Evolutionary conservation across 140 eudicot species (phyloP), one percentile per base, ranked within the genome.

Genomic region (Ambrosia hybrid): DNA sequence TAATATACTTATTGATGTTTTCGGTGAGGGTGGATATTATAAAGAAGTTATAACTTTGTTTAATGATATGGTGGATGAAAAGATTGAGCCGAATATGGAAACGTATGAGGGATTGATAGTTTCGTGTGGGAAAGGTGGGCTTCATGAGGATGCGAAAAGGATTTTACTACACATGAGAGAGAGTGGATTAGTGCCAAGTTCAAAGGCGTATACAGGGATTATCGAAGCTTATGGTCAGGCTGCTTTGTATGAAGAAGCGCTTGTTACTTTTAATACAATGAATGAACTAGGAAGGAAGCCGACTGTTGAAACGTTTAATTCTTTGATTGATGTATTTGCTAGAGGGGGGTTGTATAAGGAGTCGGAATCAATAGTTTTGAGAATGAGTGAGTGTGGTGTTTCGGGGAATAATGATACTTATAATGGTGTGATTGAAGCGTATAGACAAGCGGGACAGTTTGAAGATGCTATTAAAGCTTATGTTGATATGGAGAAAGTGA

Each of bases 161-260:
- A 88, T 93, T 61, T 53, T 90, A 57, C 73, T 73, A 55, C 93
- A 90, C 72, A 90, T 93, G 96, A 84, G 78, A 73, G 68, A 77
- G 69, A 90, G 81, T 73, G 93, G 97, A 62, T 65, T 93, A 64
- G 89, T 93, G 13, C 98, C 98, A 6, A 93, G 97, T 90, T 77
- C 97, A 33, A 93, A 93, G 77, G 97, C 86, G 34, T 93, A 85
- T 62, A 93, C 91, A 2, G 96, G 91, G 67, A 87, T 85, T 70
- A 88, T 93, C 67, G 93, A 90, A 81, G 97, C 97, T 26, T 93
- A 84, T 84, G 98, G 98, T 16, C 98, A 90, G 72, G 96, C 97
- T 62, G 86, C 93, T 7, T 70, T 93, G 39, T 93, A 93, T 78
- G 98, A 93, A 76, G 98, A 93, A 79, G 95, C 93, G 72, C 77